phyloP scores from a whole-genome alignment of 2,329 filamentous ascomycete species.

The Colletotrichum sp. region DNA sequence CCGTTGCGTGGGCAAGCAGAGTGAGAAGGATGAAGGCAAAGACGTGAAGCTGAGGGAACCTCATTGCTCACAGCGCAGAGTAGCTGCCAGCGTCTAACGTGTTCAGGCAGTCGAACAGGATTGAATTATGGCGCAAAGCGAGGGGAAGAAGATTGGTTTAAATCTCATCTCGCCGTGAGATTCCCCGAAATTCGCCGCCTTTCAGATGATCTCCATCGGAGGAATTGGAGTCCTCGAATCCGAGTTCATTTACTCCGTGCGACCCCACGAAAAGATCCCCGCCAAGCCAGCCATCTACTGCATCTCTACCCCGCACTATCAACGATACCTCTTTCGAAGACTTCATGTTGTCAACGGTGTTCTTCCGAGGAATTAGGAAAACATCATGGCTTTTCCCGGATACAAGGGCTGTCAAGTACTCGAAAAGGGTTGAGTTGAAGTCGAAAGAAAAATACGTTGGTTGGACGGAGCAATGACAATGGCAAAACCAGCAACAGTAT shows the following conservation, averaged over 20 bases:
- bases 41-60: background rate
- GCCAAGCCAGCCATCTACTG: background rate
- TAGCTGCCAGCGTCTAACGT: background rate
- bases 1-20: background rate
- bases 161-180: background rate
- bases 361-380: background rate
- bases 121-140: background rate
- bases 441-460: background rate
- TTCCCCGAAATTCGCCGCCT: background rate
- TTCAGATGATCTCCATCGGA: background rate
- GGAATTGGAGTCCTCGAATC: conserved; percentile 2
- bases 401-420: background rate
- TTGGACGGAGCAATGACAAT: background rate
- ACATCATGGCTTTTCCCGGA: background rate
- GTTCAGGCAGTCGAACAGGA: background rate
- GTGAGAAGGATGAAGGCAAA: background rate
- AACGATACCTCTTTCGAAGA: background rate
- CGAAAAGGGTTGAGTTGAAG: background rate
- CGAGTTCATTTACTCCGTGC: background rate
- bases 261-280: background rate
- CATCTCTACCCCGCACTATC: background rate
- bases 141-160: background rate
- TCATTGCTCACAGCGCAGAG: background rate
- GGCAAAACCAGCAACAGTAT: background rate
- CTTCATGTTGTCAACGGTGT: background rate